phyloP scores from a whole-genome alignment of 2,329 filamentous ascomycete species.

The Coniochaeta ligniaria region DNA sequence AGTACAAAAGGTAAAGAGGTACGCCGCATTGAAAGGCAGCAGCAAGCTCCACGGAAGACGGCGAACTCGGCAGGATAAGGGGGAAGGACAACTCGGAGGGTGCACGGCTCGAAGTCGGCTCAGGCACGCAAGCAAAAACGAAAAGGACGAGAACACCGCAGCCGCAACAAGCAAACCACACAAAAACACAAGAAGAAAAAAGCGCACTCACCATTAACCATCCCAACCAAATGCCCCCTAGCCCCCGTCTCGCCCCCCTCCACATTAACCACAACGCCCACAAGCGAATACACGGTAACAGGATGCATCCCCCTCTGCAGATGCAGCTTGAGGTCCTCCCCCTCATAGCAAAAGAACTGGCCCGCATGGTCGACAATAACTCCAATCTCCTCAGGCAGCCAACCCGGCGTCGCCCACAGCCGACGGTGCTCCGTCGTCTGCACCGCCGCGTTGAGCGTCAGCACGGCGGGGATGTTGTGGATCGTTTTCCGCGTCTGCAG shows the following conservation, averaged over 20 bases:
- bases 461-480: constrained; percentile 71
- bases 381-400: constrained; percentile 90
- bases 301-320: constrained; percentile 72
- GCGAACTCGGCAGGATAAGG: background rate
- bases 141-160: background rate
- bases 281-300: constrained; percentile 83
- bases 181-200: background rate
- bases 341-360: constrained; percentile 94
- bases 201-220: constrained; percentile 65
- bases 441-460: constrained; percentile 81
- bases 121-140: background rate
- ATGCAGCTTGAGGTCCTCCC: constrained; percentile 76
- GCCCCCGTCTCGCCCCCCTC: constrained; percentile 70
- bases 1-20: no score
- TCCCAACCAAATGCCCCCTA: constrained; percentile 83
- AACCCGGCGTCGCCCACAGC: constrained; percentile 83
- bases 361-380: constrained; percentile 75
- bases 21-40: no score
- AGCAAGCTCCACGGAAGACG: background rate
- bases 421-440: constrained; percentile 65
- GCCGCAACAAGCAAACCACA: background rate
- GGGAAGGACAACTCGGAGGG: background rate
- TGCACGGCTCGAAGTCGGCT: background rate
- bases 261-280: constrained; percentile 86
- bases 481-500: constrained; percentile 81